Evolutionary conservation across 2,329 filamentous ascomycete genomes (phyloP), one percentile per base, ranked within the genome.

Genomic region (Penicillium aurantiogriseum): DNA sequence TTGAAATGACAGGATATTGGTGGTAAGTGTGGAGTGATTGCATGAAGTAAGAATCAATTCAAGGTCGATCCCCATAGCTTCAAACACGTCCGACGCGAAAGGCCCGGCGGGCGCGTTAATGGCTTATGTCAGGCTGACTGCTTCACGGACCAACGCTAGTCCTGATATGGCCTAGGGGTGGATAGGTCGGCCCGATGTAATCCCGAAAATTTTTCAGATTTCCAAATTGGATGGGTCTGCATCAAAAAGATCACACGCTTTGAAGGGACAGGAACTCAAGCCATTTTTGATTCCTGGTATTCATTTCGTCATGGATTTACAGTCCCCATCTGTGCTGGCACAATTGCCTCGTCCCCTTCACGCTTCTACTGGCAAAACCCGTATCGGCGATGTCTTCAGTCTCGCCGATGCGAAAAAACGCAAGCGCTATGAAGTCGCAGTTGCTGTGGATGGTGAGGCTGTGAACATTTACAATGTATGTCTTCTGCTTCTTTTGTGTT

Each of bases 401-500:
- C 71, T 86, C 54, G 77, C 77, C 57, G 79, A 80, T 51, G 77
- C 80, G 42, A 83, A 80, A 72, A 86, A 85, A 73, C 80, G 83
- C 69, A 86, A 87, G 74, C 77, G 85, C 69, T 81, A 85, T 65
- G 85, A 88, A 67, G 77, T 87, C 51, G 83, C 78, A 33, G 79
- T 85, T 21, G 83, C 79, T 1, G 76, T 86, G 15, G 84, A 87
- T 68, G 84, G 84, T 39, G 83, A 87, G 68, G 81, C 82, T 31
- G 74, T 88, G 49, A 85, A 82, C 61, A 81, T 88, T 36, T 87
- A 87, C 73, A 84, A 85, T 72, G 85, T 87, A 76, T 47, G 72
- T 40, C 42, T 5, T 36, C 17, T 35, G n/a, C 15, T 45, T 44
- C 5, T 4, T 23, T 31, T 15, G 6, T 21, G 6, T 29, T 31